Evolutionary conservation across 192 early-diverging fungal genomes (phyloP).

Genomic region (Phlyctochytrium arcticum): DNA sequence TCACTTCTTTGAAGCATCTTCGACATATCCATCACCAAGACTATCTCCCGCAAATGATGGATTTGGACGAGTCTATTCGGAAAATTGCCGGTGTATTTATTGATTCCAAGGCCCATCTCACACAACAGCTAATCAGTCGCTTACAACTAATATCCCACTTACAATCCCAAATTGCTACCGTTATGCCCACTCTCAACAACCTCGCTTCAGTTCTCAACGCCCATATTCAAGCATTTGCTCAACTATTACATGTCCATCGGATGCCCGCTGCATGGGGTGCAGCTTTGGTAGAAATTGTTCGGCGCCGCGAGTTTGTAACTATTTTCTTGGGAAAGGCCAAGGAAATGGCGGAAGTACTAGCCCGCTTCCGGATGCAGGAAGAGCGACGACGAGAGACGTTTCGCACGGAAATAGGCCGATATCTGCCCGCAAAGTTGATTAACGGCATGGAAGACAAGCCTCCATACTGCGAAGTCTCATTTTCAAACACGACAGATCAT

Average conservation of each 20-base stretch:
- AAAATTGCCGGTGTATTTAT: constrained; percentile 8
- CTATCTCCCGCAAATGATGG: constrained; percentile 35
- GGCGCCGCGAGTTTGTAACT: constrained; percentile 41
- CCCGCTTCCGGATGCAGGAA: constrained; percentile 30
- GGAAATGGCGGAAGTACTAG: constrained; percentile 38
- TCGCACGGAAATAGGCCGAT: constrained; percentile 35
- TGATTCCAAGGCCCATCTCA: constrained; percentile 29
- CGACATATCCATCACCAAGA: constrained; percentile 36
- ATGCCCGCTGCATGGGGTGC: constrained; percentile 53
- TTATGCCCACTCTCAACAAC: constrained; percentile 13
- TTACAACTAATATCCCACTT: constrained; percentile 32
- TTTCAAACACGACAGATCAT: constrained; percentile 32
- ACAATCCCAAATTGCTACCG: constrained; percentile 31
- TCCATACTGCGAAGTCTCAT: constrained; percentile 35
- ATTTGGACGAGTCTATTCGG: constrained; percentile 18
- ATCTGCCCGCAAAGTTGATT: constrained; percentile 33
- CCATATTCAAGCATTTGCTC: constrained; percentile 37
- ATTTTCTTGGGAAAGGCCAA: constrained; percentile 35
- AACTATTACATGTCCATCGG: constrained; percentile 48
- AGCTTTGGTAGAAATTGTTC: constrained; percentile 43
- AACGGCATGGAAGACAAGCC: constrained; percentile 40
- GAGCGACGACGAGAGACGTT: constrained; percentile 37
- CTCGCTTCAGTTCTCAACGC: constrained; percentile 10
- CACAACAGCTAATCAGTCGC: constrained; percentile 21
- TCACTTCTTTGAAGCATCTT: constrained; percentile 33